phyloP scores from a whole-genome alignment of 2,329 filamentous ascomycete genomes.

The Fusarium concolor region DNA sequence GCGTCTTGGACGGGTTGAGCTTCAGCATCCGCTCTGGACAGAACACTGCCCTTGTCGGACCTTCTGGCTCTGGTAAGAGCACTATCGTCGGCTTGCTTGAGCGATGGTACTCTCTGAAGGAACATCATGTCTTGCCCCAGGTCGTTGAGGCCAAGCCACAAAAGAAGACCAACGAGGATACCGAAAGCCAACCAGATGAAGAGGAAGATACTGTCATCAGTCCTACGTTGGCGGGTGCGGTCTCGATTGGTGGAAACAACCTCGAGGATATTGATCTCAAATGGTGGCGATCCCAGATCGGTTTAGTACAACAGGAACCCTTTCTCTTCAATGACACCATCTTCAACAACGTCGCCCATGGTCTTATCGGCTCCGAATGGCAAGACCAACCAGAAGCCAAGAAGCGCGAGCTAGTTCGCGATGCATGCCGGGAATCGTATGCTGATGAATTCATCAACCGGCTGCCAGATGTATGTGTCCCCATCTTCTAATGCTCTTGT shows the following conservation, averaged over 20 bases:
- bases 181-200: background rate
- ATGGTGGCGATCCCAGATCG: slow-evolving; percentile 42
- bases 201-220: background rate
- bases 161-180: background rate
- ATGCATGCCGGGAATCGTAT: slow-evolving; percentile 64
- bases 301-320: slow-evolving; percentile 66
- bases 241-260: slow-evolving; percentile 4
- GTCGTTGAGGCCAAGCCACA: slow-evolving; percentile 6
- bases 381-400: slow-evolving; percentile 53
- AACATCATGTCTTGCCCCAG: slow-evolving; percentile 23
- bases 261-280: slow-evolving; percentile 35
- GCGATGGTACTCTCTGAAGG: slow-evolving; percentile 68
- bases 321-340: slow-evolving; percentile 64
- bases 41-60: slow-evolving; percentile 75
- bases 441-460: slow-evolving; percentile 64
- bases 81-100: slow-evolving; percentile 75
- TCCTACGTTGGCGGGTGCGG: slow-evolving; percentile 2
- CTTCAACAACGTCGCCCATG: slow-evolving; percentile 60
- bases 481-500: slow-evolving; percentile 15
- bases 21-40: slow-evolving; percentile 68
- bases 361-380: slow-evolving; percentile 54
- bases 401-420: slow-evolving; percentile 56
- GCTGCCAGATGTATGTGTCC: slow-evolving; percentile 54
- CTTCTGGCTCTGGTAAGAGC: slow-evolving; percentile 76
- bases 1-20: slow-evolving; percentile 58